These are phyloP conservation scores for Somion occarium DNA, from an alignment of 1,284 basidiomycete species.

Conservation along the genomic window DNA sequence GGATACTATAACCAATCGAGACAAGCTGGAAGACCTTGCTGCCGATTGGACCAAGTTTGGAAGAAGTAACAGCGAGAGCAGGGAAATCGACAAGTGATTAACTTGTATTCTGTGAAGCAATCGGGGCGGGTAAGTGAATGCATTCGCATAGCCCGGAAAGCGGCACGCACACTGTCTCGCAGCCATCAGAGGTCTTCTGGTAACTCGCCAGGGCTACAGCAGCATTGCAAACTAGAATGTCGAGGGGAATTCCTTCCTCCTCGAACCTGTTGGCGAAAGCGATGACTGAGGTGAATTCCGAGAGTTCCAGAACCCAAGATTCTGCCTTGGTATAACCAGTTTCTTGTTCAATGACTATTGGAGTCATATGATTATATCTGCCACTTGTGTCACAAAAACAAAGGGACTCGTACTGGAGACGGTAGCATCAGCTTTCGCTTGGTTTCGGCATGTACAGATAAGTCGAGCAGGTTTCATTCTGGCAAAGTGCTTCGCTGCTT, in stretches of 20 bases:
- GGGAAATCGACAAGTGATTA: constrained; percentile 34
- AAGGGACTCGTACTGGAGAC: constrained; percentile 34
- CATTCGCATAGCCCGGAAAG: neutral
- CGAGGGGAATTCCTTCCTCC: constrained; percentile 22
- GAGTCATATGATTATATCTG: no score
- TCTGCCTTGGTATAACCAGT: constrained; percentile 20
- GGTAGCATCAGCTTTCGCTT: constrained; percentile 38
- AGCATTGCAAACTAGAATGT: constrained; percentile 29
- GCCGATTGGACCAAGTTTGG: constrained; percentile 36
- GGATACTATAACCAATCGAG: constrained; percentile 23
- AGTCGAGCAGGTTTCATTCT: constrained; percentile 38
- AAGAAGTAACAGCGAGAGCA: constrained; percentile 37
- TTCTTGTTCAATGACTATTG: no score
- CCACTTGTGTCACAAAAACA: no score
- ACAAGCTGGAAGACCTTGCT: constrained; percentile 11
- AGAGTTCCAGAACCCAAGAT: constrained; percentile 23
- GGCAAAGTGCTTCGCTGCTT: constrained; percentile 30
- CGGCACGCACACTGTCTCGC: constrained; percentile 23
- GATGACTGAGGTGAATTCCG: constrained; percentile 21
- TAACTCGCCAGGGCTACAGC: constrained; percentile 17
- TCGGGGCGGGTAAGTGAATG: neutral
- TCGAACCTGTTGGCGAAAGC: constrained; percentile 25
- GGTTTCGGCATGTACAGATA: constrained; percentile 40
- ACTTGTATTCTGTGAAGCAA: constrained; percentile 33
- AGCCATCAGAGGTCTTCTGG: constrained; percentile 22